Base-by-base conservation (phyloP, 306 rosid species). In the Alnus rubra region DNA sequence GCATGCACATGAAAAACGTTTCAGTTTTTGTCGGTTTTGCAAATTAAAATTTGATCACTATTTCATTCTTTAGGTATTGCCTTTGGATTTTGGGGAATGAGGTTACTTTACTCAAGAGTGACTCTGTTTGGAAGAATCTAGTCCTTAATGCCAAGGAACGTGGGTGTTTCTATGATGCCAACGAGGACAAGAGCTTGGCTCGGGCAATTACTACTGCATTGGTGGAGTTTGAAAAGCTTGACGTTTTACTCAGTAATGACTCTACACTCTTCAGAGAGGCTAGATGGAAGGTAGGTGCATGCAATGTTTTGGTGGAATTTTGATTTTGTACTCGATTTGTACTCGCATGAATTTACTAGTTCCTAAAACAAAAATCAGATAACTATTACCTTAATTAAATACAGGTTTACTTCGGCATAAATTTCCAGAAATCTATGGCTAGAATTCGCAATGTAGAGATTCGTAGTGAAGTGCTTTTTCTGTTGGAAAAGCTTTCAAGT, bases 11-110 rank as follows among this genome's bases (percentile, higher is more conserved):
- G 14, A 58, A 31, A 50, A 49, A 53, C 0, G 30, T 53, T 16
- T 75, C 19, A 5, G 23, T 39, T 74, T 49, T 71, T 14, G 2
- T 12, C 49, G 45, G 14, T 65, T 49, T 59, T 14, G 58, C 19
- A 9, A 35, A 11, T 28, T 72, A 16, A 7, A 4, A 0, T 49
- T 49, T 1, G 30, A 9, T 48, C 67, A 19, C 1, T 71, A 23
- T 11, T 18, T 74, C 0, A 49, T 50, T 30, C 4, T 63, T 47
- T 50, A 89, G 93, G 54, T 18, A 88, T 74, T 86, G 90, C 53
- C 87, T 88, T 51, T 86, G 92, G 90, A 81, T 88, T 74, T 37
- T 86, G 76, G 94, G 94, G 18, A 86, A 78, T 86, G 92, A 76
- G 13, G 9, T 76, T 49, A 90, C 94, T 56, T 80, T 90, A 37